Evolutionary conservation across 164 flowering plant species (phyloP).

Genomic region (Piper longum): DNA sequence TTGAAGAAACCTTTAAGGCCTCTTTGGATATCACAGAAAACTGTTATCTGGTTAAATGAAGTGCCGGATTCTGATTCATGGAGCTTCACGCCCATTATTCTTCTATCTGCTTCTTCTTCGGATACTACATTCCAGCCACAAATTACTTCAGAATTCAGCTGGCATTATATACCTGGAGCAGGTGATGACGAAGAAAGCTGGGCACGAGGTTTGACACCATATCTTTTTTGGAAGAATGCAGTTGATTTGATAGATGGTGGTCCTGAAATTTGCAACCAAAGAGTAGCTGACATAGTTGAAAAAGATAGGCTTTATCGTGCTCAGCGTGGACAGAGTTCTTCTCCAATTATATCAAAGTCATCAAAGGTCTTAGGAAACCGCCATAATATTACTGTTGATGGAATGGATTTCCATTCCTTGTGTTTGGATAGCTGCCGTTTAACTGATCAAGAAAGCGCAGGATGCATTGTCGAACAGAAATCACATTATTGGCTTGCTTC

Average conservation of each 20-base stretch:
- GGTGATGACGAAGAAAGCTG: slow-evolving; percentile 99
- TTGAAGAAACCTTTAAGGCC: slow-evolving; percentile 81
- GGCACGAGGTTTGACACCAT: slow-evolving; percentile 75
- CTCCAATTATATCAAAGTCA: slow-evolving; percentile 44
- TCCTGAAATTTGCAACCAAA: slow-evolving; percentile 65
- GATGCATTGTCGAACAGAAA: slow-evolving; percentile 16
- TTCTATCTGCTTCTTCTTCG: slow-evolving; percentile 65
- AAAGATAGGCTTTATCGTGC: slow-evolving; percentile 64
- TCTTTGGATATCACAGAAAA: slow-evolving; percentile 83
- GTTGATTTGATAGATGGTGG: slow-evolving; percentile 60
- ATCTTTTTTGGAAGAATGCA: slow-evolving; percentile 72
- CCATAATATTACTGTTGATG: slow-evolving; percentile 10
- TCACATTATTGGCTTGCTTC: slow-evolving; percentile 52
- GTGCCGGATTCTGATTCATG: slow-evolving; percentile 83
- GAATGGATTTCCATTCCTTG: neutral
- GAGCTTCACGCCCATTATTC: slow-evolving; percentile 89
- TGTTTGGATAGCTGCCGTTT: slow-evolving; percentile 13
- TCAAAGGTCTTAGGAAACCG: slow-evolving; percentile 11
- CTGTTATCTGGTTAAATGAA: slow-evolving; percentile 88
- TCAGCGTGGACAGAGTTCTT: slow-evolving; percentile 56
- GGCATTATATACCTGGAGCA: slow-evolving; percentile 92
- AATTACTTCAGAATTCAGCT: slow-evolving; percentile 71
- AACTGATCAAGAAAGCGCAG: slow-evolving; percentile 4
- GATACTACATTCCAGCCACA: slow-evolving; percentile 31
- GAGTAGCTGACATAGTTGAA: slow-evolving; percentile 84